These are phyloP conservation scores for Alternaria ventricosa DNA, from an alignment of 2,329 filamentous ascomycete species.

Conservation along the genomic window DNA sequence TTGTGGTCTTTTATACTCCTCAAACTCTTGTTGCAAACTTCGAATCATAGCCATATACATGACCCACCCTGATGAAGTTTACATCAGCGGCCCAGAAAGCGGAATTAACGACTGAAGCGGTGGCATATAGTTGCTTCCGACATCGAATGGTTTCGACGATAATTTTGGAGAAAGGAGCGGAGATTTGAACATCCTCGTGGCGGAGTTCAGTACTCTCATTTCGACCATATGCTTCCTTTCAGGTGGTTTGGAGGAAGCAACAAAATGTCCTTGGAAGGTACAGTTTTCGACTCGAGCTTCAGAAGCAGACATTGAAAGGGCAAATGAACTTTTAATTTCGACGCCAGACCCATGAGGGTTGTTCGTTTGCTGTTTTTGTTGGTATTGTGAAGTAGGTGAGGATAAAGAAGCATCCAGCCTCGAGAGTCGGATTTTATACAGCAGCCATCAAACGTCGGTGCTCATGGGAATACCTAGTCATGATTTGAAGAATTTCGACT, in stretches of 20 bases:
- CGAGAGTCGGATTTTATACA: neutral
- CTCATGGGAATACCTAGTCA: neutral
- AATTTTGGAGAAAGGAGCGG: neutral
- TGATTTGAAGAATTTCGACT: neutral
- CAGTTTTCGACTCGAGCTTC: neutral
- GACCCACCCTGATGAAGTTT: too few relatives aligned
- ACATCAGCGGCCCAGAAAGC: too few relatives aligned
- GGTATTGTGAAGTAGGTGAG: neutral
- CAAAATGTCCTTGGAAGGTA: neutral
- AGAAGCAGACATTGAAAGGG: neutral
- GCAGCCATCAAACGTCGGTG: neutral
- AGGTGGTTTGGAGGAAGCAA: neutral
- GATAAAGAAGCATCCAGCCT: neutral
- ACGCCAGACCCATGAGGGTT: neutral
- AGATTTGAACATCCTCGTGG: rapidly evolving
- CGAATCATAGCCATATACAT: neutral
- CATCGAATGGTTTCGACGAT: too few relatives aligned
- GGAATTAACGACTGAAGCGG: too few relatives aligned
- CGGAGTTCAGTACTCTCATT: neutral
- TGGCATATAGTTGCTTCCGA: too few relatives aligned
- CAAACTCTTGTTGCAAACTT: neutral
- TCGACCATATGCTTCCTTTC: neutral
- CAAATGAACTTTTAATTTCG: rapidly evolving
- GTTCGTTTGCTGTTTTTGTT: neutral
- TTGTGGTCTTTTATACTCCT: neutral